Conservation (phyloP, 805 yeast genomes). For the Candida saitoana region DNA sequence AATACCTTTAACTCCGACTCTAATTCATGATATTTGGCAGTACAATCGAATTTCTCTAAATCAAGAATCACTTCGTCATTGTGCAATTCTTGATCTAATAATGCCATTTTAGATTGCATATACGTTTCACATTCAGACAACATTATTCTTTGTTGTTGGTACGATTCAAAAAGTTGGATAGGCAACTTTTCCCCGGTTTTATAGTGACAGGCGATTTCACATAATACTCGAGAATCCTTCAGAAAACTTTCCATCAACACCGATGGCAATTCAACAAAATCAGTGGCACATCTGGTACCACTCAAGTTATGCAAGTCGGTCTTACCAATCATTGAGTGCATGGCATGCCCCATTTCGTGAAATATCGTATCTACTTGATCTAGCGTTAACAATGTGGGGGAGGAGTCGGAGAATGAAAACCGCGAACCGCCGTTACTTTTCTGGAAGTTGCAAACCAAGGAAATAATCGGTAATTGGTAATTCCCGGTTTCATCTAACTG, state of each 20-base stretch:
- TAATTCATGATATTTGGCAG: slow-evolving; percentile 59
- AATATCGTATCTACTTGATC: slow-evolving; percentile 89
- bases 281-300: slow-evolving; percentile 94
- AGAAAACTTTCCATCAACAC: slow-evolving; percentile 96
- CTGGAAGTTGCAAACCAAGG: slow-evolving; percentile 79
- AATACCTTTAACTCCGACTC: slow-evolving; percentile 59
- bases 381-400: slow-evolving; percentile 55
- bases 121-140: slow-evolving; percentile 70
- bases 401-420: slow-evolving; percentile 3
- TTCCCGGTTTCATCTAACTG: slow-evolving; percentile 43
- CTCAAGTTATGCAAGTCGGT: slow-evolving; percentile 86
- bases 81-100: slow-evolving; percentile 80
- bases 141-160: slow-evolving; percentile 48
- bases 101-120: slow-evolving; percentile 86
- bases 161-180: slow-evolving; percentile 42
- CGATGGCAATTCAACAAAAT: slow-evolving; percentile 94
- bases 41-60: slow-evolving; percentile 46
- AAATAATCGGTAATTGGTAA: slow-evolving; percentile 85
- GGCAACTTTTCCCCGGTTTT: slow-evolving; percentile 62
- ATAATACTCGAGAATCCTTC: slow-evolving; percentile 69
- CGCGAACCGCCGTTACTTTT: slow-evolving; percentile 25
- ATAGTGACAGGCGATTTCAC: slow-evolving; percentile 68
- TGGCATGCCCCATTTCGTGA: slow-evolving; percentile 99
- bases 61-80: slow-evolving; percentile 26
- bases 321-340: slow-evolving; percentile 94